Evolutionary conservation across 805 yeast genomes (phyloP), one percentile per base, ranked within the genome.

Genomic region (Candida boidinii): DNA sequence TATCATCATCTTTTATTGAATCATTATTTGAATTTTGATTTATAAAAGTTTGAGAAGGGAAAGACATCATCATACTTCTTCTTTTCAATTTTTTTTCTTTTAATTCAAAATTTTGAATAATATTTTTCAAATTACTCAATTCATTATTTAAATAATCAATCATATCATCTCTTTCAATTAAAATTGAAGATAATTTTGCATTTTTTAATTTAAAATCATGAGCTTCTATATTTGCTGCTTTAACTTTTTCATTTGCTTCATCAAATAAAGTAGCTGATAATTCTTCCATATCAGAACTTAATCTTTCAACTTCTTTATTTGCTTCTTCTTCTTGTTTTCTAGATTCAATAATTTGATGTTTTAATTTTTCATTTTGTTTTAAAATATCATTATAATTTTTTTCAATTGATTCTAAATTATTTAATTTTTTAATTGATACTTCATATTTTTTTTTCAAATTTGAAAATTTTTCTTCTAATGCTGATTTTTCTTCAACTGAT

Each of bases 211-310:
- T 75, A 39, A 64, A 64, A 22, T 72, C 74, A 48, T 77, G 68
- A 5, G 78, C 70, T 36, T 79, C 81, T 33, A 74, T 66, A 38
- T 83, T 73, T 0, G 94, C 95, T 39, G 77, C 73, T 30, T 80
- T 74, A 6, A 85, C 95, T 84, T 84, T 83, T 31, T 70, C 68
- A 50, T 85, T 85, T 11, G 95, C 95, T 49, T 86, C 92, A 40
- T 74, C 80, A 49, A 85, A 85, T 21, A 85, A 58, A 1, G 87
- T 74, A 2, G 79, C 84, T 1, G 87, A 73, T 29, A 85, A 57
- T 25, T 84, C 94, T 48, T 83, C 92, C 23, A 85, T 81, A 50
- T 85, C 95, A 21, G 67, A 72, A 39, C 79, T 73, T 31, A 85
- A 56, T 37, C 69, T 66, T 29, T 69, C 62, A 13, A 72, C 78